Base-by-base conservation (phyloP, 176 grass and related monocot genomes). In the Oryza meridionalis region DNA sequence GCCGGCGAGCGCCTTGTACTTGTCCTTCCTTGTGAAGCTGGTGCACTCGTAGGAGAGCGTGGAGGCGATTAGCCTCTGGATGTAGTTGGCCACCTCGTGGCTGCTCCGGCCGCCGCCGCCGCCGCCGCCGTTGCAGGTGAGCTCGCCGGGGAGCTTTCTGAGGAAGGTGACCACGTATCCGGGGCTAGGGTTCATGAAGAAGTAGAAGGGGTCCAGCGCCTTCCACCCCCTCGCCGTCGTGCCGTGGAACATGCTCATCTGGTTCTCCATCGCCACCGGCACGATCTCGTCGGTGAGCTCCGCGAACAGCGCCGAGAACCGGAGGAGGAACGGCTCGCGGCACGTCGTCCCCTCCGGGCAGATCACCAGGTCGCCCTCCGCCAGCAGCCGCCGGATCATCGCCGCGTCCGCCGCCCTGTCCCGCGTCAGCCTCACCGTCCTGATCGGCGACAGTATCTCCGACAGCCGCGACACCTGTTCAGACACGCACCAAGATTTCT, bases 171-270 rank as follows among this genome's bases (percentile, higher is more conserved):
- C 88, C 17, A 92, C 87, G 78, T 95, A 95, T 7, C 77, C 82
- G 0, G 93, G 93, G 85, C 76, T 90, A 7, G 93, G 90, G 85
- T 95, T 95, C 93, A 95, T 95, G 85, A 95, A 90, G 90, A 95
- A 95, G 85, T 88, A 95, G 82, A 95, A 84, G 5, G 93, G 90
- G 79, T 95, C 93, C 8, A 95, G 72, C 6, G 85, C 90, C 40
- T 95, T 95, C 88, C 93, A 92, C 0, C 93, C 93, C 3, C 88
- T 67, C 45, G 93, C 93, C 6, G 93, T 92, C 13, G 93, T 95
- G 53, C 90, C 90, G 61, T 95, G 93, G 83, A 95, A 95, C 78
- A 95, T 76, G 63, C 88, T 84, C 85, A 92, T 92, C 73, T 86
- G 90, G 85, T 92, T 88, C 82, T 95, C 90, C 85, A 95, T 92